phyloP scores from a whole-genome alignment of 2,329 filamentous ascomycete genomes.

The Ceratocystiopsis sp. region DNA sequence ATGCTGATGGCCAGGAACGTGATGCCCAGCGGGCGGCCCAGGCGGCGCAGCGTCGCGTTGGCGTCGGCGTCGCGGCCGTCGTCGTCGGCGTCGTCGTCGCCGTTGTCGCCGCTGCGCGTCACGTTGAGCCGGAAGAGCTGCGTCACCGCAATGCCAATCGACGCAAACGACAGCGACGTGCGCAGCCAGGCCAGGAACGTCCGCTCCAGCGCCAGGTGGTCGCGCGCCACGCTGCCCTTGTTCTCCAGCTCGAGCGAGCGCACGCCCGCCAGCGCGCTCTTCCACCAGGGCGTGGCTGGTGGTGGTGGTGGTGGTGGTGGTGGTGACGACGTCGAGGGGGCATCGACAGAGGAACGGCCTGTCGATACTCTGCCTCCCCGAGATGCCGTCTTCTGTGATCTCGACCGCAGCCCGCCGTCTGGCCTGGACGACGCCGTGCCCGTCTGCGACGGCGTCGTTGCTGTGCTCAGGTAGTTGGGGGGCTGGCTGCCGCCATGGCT shows the following conservation, averaged over 20 bases:
- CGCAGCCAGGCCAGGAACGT: conserved; percentile 77
- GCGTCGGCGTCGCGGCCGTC: not conserved
- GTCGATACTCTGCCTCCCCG: not conserved
- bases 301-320: not conserved
- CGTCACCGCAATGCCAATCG: conserved; percentile 68
- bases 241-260: conserved; percentile 63
- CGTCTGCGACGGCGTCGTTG: not conserved
- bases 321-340: not conserved
- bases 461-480: conserved; percentile 12
- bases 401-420: too few species aligned
- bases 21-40: conserved; percentile 59
- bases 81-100: conserved; percentile 10
- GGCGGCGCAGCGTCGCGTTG: conserved; percentile 32
- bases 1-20: conserved; percentile 65
- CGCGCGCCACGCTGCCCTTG: conserved; percentile 67
- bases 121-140: conserved; percentile 75
- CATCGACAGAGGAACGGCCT: not conserved
- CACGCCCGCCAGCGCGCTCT: conserved; percentile 27
- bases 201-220: conserved; percentile 66
- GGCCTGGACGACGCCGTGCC: not conserved
- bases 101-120: conserved; percentile 24
- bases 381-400: not conserved
- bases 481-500: conserved; percentile 6
- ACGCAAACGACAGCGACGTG: conserved; percentile 66
- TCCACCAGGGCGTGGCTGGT: conserved; percentile 25